Conservation (phyloP, 164 flowering plant species). For the Vitis amurensis region DNA sequence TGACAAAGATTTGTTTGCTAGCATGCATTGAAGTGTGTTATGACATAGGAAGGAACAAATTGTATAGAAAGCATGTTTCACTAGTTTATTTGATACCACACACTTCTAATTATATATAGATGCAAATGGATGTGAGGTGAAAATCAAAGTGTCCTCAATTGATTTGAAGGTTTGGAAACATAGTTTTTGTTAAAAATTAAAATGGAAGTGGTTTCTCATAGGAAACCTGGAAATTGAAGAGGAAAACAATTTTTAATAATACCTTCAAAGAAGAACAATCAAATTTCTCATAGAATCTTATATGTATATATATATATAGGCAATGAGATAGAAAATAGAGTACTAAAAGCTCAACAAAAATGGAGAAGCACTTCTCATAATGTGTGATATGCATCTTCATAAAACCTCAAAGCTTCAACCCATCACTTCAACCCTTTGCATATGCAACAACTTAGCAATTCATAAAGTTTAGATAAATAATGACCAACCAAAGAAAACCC, state of each 20-base stretch:
- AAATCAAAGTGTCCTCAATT: not conserved
- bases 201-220: not conserved
- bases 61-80: not conserved
- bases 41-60: not conserved
- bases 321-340: no score
- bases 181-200: not conserved
- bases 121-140: not conserved
- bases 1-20: no score
- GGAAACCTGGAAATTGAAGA: not conserved
- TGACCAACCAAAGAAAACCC: not conserved
- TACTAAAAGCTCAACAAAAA: no score
- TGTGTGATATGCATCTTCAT: conserved; percentile 68
- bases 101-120: not conserved
- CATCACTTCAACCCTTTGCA: no score
- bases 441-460: conserved; percentile 59
- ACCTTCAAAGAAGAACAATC: no score
- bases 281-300: no score
- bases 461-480: conserved; percentile 17
- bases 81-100: not conserved
- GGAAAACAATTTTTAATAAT: not conserved
- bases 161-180: not conserved
- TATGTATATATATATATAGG: no score
- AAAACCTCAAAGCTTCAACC: conserved; percentile 63
- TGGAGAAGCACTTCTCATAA: conserved; percentile 50
- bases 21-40: no score